Base-by-base conservation (phyloP, 768 basidiomycete species). In the Lactarius deliciosus region DNA sequence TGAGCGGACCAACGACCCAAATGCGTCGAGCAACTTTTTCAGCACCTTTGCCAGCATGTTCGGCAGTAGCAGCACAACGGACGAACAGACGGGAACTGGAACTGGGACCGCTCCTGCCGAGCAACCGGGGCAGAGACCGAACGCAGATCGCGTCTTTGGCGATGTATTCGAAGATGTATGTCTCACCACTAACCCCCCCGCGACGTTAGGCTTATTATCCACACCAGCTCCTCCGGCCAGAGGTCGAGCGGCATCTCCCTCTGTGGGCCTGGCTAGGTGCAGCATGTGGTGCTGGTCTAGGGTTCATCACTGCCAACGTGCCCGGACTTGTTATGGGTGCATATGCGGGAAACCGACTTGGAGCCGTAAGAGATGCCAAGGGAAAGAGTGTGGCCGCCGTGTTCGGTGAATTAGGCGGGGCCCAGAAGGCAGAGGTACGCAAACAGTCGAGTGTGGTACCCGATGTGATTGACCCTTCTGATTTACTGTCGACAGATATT, bases 311-410 rank as follows among this genome's bases (percentile, higher is more conserved):
- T 32, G 94, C 88, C 30, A 97, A 96, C 72, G 73, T 95, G 1
- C 94, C 94, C 10, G 94, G 94, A 8, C 80, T 93, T 16, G 83
- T 95, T 79, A 81, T 95, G 22, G 95, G 95, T 60, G 92, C 89
- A 3, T 84, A 89, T 70, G 92, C 93, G 0, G 95, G 95, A 0
- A 96, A 95, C 74, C 81, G 92, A n/a, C 78, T 97, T 34, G 95
- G 95, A 53, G 93, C 94, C 3, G 81, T 98, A 57, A 82, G 95
- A 64, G 95, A 98, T 73, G 95, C 95, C 4, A 98, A 98, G 79
- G 91, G 95, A 11, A 94, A 92, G 82, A 90, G 90, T 68, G 94
- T 98, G 28, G 94, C 91, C 2, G 83, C 89, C 10, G 95, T 97
- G 20, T 98, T 98, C 75, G 78, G 81, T 56, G 84, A 90, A 25